Percentiles rank a stretch among this genome's conserved stretches.
Evolutionary conservation across 2,329 filamentous ascomycete genomes (phyloP).

Genomic region (Zasmidium angulare): DNA sequence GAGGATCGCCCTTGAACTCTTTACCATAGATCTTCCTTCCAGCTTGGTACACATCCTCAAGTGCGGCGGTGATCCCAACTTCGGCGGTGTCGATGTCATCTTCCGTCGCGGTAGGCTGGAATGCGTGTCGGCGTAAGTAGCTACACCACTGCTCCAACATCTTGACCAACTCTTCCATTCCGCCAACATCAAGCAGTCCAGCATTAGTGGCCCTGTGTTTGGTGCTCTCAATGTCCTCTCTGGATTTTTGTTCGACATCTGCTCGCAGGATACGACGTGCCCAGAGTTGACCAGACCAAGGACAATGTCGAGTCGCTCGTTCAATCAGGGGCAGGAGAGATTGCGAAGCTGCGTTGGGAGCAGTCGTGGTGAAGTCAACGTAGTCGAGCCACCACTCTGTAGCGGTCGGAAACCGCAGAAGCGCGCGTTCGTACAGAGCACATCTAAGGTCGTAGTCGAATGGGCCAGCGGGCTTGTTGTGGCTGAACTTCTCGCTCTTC

Average conservation of each 20-base stretch:
- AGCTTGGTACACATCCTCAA: slow-evolving; percentile 78
- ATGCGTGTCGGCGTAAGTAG: slow-evolving; percentile 82
- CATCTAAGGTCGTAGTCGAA: slow-evolving; percentile 56
- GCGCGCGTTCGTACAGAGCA: slow-evolving; percentile 74
- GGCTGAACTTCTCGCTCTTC: slow-evolving; percentile 72
- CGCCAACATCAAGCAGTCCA: slow-evolving; percentile 78
- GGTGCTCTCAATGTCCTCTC: slow-evolving; percentile 79
- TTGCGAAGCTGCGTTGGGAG: slow-evolving; percentile 39
- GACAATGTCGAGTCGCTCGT: slow-evolving; percentile 83
- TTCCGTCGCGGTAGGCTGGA: slow-evolving; percentile 72
- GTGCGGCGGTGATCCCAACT: slow-evolving; percentile 78
- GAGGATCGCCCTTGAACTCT: slow-evolving; percentile 80
- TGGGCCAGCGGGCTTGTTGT: slow-evolving; percentile 54
- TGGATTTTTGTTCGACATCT: slow-evolving; percentile 73
- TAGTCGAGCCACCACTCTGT: slow-evolving; percentile 81
- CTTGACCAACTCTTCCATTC: slow-evolving; percentile 83
- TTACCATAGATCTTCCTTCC: slow-evolving; percentile 76
- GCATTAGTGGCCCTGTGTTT: slow-evolving; percentile 91
- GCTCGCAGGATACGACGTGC: slow-evolving; percentile 82
- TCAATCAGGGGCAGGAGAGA: slow-evolving; percentile 69
- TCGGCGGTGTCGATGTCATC: slow-evolving; percentile 82
- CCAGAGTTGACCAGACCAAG: slow-evolving; percentile 91
- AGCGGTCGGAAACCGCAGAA: slow-evolving; percentile 71
- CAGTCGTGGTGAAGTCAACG: slow-evolving; percentile 65
- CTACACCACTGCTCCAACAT: slow-evolving; percentile 95